Base-by-base conservation (phyloP, 148 eudicot species). In the Gaultheria prostrata region DNA sequence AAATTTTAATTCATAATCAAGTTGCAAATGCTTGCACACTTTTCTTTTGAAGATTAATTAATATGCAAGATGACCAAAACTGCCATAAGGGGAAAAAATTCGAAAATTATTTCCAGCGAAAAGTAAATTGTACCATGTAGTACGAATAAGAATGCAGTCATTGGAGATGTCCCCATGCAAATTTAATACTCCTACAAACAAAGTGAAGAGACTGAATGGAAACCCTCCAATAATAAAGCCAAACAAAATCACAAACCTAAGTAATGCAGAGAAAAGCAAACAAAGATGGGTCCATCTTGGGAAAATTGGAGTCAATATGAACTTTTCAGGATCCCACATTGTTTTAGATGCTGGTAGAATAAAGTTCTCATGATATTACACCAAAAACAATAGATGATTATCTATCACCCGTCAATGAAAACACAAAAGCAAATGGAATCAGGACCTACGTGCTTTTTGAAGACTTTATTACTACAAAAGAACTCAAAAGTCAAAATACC, bases 291-390 rank as follows among this genome's bases (percentile, higher is more conserved):
- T 12, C 50, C 77, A 35, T 43, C 77, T 74, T 74, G 28, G 28
- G 45, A 46, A 74, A 74, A 74, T 74, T 74, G 77, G 50, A 45
- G 77, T 74, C 77, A 74, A 74, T 74, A 43, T n/a, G n/a, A 39
- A 39, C 51, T 45, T 45, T 74, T 74, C 50, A 43, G 77, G 77
- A 39, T 7, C 77, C 51, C 48, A 74, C 53, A 74, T 74, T 43
- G 77, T 45, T 45, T 18, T 14, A 45, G 46, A 74, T 74, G 77
- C 77, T 74, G 50, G 50, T 21, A 39, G 77, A 74, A 74, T 74
- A 74, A 74, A 74, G 77, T 74, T 48, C 49, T 7, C 77, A 45
- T 39, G 50, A 21, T 45, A 10, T 45, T 39, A 43, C 53, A 35
- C 77, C 53, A 74, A 74, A 20, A 74, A 45, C 26, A 74, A 21